Evolutionary conservation across 78 protist species (phyloP), one percentile per base, ranked within the genome.

Genomic region (Mantamonas sphyraenae): DNA sequence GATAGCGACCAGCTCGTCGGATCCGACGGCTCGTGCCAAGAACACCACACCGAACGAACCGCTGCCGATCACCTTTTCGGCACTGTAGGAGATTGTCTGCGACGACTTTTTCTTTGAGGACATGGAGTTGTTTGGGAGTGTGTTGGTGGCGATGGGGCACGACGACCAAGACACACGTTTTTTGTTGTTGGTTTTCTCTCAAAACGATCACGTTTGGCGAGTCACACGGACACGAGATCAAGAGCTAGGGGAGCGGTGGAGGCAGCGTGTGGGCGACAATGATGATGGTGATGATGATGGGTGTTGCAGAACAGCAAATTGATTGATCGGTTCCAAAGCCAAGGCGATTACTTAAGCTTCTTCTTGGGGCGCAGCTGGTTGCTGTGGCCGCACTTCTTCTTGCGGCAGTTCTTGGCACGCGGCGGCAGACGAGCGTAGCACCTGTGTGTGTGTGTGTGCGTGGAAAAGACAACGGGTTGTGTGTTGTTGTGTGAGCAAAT

Each of bases 341-440:
- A 64, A 64, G 57, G 9, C 69, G 34, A 51, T 90, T 94, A 95
- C 86, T 97, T 95, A 43, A 95, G 70, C 93, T 96, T 94, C 99
- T 98, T 98, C 97, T 96, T 96, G 78, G 88, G 88, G 83, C 99
- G 95, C 63, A 98, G 90, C 69, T 86, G 53, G 87, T 63, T 91
- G 90, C 95, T 83, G 96, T 94, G 98, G 3, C 99, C 98, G 84
- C 99, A 98, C 91, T 93, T 93, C 94, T 93, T 91, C 93, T 94
- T 95, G 73, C 99, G 86, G 97, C 99, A 98, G 95, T 93, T 92
- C 72, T 53, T 64, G 51, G 99, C 99, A 59, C 98, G 95, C 33
- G 90, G 88, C 69, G 88, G 98, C 31, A 95, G 93, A 62, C 99
- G 88, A 24, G 99, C 97, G 75, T 98, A 98, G 93, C 99, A 98